Evolutionary conservation across 169 alveolate genomes (phyloP), one percentile per base, ranked within the genome.

Genomic region (Sarcocystis neurona): DNA sequence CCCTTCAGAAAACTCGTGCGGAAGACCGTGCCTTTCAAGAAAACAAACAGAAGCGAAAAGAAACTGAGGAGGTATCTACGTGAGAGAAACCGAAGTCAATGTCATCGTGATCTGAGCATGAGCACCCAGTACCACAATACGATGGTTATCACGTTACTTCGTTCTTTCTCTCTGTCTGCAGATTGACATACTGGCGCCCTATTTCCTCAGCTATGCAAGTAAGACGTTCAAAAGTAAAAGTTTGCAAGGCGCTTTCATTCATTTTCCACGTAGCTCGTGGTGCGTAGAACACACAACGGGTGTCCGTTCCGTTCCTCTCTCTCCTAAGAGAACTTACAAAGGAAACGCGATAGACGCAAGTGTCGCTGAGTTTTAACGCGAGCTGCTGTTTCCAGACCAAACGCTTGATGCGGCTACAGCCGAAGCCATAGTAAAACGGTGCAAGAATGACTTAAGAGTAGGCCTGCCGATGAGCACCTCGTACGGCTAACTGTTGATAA

Each of bases 371-470:
- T n/a, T n/a, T n/a, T n/a, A n/a, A n/a, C n/a, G n/a, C n/a, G n/a
- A n/a, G n/a, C n/a, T n/a, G n/a, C n/a, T n/a, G n/a, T n/a, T n/a
- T n/a, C 90, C 94, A 60, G 90, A 89, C 74, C 91, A 92, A 91
- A 87, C 91, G 56, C 85, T 94, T 6, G 97, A 94, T 50, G 96
- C 94, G 30, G 95, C 93, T 30, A 90, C 92, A 27, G 91, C 93
- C 18, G 93, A 94, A 84, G 91, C 94, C 58, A 93, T 92, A 56
- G 95, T 93, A n/a, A 92, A 90, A 80, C 86, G 89, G 34, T 53
- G 79, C 77, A 82, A 82, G 50, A 82, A 53, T 15, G 88, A 82
- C 48, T 23, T 82, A 27, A 56, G 88, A 4, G 88, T 82, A 2
- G n/a, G 85, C 60, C 39, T 12, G 8, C 78, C 10, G 30, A 20